A percentile compares a stretch with the other conserved stretches of the same genome.
Evolutionary conservation across 345 rosid genomes (phyloP).

Genomic region (Pseudoturritis turrita): DNA sequence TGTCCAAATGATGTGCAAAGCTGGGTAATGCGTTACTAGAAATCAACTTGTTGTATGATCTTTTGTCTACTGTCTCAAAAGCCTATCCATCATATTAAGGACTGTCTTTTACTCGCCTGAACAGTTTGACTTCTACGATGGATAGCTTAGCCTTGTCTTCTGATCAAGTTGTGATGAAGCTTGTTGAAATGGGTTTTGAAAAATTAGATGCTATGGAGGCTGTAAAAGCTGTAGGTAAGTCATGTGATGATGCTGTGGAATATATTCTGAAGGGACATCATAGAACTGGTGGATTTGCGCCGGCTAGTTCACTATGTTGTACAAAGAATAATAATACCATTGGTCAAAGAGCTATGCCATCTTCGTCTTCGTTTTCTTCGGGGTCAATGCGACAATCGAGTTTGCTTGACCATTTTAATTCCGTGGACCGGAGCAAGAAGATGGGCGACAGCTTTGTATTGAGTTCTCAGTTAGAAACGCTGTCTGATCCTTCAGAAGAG

Average conservation of each 20-base stretch:
- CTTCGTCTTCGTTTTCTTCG: slow-evolving; percentile 13
- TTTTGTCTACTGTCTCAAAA: not conserved
- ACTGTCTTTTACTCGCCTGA: not conserved
- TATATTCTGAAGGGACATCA: slow-evolving; percentile 43
- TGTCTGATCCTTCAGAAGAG: slow-evolving; percentile 22
- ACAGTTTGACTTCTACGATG: slow-evolving; percentile 31
- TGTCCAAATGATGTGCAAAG: not conserved
- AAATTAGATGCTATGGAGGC: slow-evolving; percentile 45
- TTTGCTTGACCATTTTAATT: slow-evolving; percentile 56
- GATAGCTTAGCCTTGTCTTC: slow-evolving; percentile 20
- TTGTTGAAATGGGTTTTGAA: slow-evolving; percentile 75
- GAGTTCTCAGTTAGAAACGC: slow-evolving; percentile 23
- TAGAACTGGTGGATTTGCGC: slow-evolving; percentile 19
- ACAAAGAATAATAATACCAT: slow-evolving; percentile 20
- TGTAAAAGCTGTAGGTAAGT: slow-evolving; percentile 57
- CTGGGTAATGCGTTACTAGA: not conserved
- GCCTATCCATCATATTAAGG: not conserved
- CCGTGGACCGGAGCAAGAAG: slow-evolving; percentile 30
- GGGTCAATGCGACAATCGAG: slow-evolving; percentile 50
- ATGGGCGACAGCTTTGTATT: slow-evolving; percentile 7
- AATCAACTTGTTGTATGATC: not conserved
- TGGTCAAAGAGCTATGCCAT: slow-evolving; percentile 32
- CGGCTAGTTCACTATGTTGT: slow-evolving; percentile 30
- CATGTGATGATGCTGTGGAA: slow-evolving; percentile 47
- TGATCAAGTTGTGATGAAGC: slow-evolving; percentile 38